phyloP scores from a whole-genome alignment of 2,329 filamentous ascomycete genomes.

The Aspergillus luchuensis region DNA sequence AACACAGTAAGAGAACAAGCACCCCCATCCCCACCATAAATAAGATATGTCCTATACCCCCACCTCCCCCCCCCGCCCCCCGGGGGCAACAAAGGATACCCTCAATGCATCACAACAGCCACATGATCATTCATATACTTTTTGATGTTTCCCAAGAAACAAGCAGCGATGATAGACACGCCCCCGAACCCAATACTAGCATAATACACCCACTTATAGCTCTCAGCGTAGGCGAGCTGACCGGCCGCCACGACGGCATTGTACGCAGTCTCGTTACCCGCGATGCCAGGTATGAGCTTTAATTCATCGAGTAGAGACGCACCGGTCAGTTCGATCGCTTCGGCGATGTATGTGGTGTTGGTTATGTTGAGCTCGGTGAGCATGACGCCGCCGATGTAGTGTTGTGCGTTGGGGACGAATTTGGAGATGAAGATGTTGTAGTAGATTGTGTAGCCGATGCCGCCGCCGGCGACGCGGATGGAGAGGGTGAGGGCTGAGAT shows the following conservation, averaged over 20 bases:
- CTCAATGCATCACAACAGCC: conserved; percentile 48
- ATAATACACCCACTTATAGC: conserved; percentile 65
- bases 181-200: conserved; percentile 64
- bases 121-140: conserved; percentile 62
- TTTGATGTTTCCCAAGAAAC: conserved; percentile 62
- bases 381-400: conserved; percentile 57
- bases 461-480: conserved; percentile 69
- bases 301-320: conserved; percentile 55
- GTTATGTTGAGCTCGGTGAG: conserved; percentile 53
- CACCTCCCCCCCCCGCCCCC: no score
- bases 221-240: conserved; percentile 58
- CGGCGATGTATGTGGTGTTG: conserved; percentile 48
- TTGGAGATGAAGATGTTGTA: conserved; percentile 56
- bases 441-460: conserved; percentile 63
- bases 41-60: neutral
- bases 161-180: conserved; percentile 58
- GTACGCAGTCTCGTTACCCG: conserved; percentile 53
- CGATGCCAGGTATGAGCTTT: conserved; percentile 54
- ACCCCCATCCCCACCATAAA: no score
- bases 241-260: conserved; percentile 58
- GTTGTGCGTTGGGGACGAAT: conserved; percentile 48
- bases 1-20: no score
- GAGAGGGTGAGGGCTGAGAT: conserved; percentile 68
- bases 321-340: conserved; percentile 57
- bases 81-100: neutral